Conservation (phyloP, 1,284 basidiomycete species). For the Trametes versicolor region DNA sequence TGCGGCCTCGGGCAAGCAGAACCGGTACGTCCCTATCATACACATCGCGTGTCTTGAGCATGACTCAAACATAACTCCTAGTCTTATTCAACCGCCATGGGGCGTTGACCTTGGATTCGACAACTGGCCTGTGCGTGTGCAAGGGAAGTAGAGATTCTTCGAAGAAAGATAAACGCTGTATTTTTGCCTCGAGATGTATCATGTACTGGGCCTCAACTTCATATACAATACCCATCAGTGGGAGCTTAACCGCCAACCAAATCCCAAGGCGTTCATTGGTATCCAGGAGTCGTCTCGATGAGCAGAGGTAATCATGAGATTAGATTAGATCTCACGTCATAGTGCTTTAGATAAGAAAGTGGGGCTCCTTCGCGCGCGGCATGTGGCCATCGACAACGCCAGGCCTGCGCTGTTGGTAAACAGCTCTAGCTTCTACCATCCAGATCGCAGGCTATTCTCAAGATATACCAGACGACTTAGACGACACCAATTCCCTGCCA, state of each 20-base stretch:
- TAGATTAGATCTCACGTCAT: constrained; percentile 8
- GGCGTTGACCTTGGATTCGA: constrained; percentile 77
- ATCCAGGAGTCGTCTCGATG: no score
- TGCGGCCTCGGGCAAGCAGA: constrained; percentile 77
- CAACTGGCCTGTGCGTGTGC: constrained; percentile 56
- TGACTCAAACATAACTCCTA: constrained; percentile 5
- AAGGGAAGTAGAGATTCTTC: background rate
- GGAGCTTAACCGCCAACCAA: no score
- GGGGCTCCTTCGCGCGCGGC: constrained; percentile 1
- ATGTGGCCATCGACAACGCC: constrained; percentile 13
- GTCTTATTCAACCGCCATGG: constrained; percentile 73
- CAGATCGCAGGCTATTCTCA: background rate
- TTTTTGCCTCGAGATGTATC: background rate
- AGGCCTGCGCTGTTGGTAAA: no score
- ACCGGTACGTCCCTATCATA: constrained; percentile 51
- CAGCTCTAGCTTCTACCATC: no score
- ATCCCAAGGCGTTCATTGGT: no score
- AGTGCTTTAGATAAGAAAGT: constrained; percentile 7
- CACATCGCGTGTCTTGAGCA: constrained; percentile 9
- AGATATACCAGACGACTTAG: background rate
- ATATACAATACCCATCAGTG: no score
- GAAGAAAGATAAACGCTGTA: background rate
- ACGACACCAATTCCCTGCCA: background rate
- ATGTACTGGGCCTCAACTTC: no score
- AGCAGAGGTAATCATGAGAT: no score